Evolutionary conservation across 768 basidiomycete genomes (phyloP), one percentile per base, ranked within the genome.

Genomic region (Suillus hirtellus): DNA sequence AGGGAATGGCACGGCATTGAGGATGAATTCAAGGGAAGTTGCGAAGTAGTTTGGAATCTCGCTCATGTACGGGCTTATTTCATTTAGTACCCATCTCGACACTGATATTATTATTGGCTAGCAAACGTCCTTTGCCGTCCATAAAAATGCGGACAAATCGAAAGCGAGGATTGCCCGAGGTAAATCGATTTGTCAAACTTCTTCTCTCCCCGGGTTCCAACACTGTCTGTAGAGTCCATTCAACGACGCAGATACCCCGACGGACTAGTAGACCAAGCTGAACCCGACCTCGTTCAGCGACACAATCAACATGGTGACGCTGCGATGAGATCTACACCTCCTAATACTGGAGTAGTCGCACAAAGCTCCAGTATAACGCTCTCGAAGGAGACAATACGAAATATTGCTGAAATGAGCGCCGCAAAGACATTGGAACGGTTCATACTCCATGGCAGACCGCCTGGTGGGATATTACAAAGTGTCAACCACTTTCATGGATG

Each of bases 21-120:
- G 7, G 14, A 4, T 8, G 21, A 2, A 49, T 49, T 24, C 47
- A 49, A 49, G 12, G 0, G 0, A 14, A 0, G 0, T 9, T 50
- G 49, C 3, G 2, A 50, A 17, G 1, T 0, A 52, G 9, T 31
- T 8, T 52, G 50, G 15, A 0, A 0, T 52, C 15, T 52, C 15
- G 15, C 27, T 31, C 27, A 31, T 52, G 50, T 52, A 52, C 10
- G 27, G 2, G 15, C 8, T 17, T 9, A 8, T 50, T 19, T 52
- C 27, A 9, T 17, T 27, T 15, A 27, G 15, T 14, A 9, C 8
- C 24, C 14, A 50, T 49, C 8, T 27, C 49, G 1, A 27, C 49
- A 4, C 49, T 50, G 24, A 50, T 17, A 24, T 14, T 49, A 24
- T 3, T 24, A 47, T 24, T 27, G 0, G 0, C 49, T 15, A 50